These are phyloP conservation scores for Cichorium intybus DNA, from an alignment of 140 eudicot genomes.

Conservation along the genomic window DNA sequence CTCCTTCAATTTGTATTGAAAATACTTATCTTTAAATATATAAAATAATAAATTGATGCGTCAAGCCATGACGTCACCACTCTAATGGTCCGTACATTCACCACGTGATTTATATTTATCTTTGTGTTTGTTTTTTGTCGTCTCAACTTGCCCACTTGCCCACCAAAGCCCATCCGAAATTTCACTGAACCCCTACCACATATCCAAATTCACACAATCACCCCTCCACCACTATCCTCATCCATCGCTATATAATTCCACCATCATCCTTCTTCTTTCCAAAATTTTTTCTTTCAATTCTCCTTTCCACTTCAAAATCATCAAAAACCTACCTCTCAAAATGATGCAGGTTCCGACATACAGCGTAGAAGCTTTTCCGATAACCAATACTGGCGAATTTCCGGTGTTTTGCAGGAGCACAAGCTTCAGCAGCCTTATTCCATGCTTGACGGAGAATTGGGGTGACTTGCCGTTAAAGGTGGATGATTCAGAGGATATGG, in stretches of 20 bases:
- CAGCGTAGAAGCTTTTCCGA: conserved; percentile 33
- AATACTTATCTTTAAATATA: background rate
- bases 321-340: conserved; percentile 9
- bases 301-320: background rate
- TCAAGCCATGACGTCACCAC: conserved; percentile 37
- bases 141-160: conserved; percentile 43
- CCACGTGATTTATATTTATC: conserved; percentile 36
- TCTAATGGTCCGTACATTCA: conserved; percentile 29
- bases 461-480: conserved; percentile 79
- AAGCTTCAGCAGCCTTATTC: conserved; percentile 57
- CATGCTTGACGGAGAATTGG: conserved; percentile 76
- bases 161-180: conserved; percentile 11
- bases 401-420: conserved; percentile 55
- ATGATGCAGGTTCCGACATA: conserved; percentile 30
- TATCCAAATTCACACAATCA: background rate
- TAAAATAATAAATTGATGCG: conserved; percentile 9
- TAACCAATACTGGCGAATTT: conserved; percentile 28
- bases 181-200: conserved; percentile 23
- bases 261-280: conserved; percentile 9
- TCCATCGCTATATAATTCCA: conserved; percentile 16
- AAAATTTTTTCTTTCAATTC: conserved; percentile 4
- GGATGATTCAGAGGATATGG: conserved; percentile 85
- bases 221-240: conserved; percentile 5
- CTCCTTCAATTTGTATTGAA: too few species aligned
- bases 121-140: conserved; percentile 17